Base-by-base conservation (phyloP, 345 rosid genomes). In the Eucalyptus tenuipes region DNA sequence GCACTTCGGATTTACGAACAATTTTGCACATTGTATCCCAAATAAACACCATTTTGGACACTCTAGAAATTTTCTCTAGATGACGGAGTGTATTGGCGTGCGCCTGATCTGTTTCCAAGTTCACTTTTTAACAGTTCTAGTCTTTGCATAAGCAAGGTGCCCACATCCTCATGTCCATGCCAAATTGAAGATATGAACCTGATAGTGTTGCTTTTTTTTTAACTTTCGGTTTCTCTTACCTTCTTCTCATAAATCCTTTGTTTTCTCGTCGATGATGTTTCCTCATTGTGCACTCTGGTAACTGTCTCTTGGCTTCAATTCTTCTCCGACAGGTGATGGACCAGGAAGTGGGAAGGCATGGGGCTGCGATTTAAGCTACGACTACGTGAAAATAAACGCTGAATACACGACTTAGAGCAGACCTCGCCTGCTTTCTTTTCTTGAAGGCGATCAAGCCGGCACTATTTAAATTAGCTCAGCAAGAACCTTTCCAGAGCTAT, bases 321-420 rank as follows among this genome's bases (percentile, higher is more conserved):
- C 27, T 88, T 49, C 52, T 88, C 82, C 18, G 55, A 87, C 92
- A 95, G 97, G 99, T 87, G 94, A 93, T 71, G 97, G 97, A 82
- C 86, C 92, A n/a, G 96, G 94, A 42, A 89, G 88, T 0, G 95
- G 95, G 27, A 94, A 94, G 88, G 99, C 99, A 2, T 96, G 98
- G 97, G 98, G 99, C 27, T 97, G 99, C 27, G 98, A 98, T 89
- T 92, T 95, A 29, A 97, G 98, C 88, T 98, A 96, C 49, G 98
- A 96, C 88, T 98, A 97, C 86, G 96, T 98, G 87, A 96, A 94
- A 88, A 97, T 96, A 89, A 97, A 97, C 40, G 99, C 98, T 3
- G 97, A 95, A 88, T 96, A 98, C 93, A 97, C 98, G 3, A 94
- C 99, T 6, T 96, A 93, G 88, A 88, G 52, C 29, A 20, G 47